Percentiles rank a stretch among this genome's conserved stretches.
phyloP scores from a whole-genome alignment of 441 rosid species.

The Pelargonium fulgidum region DNA sequence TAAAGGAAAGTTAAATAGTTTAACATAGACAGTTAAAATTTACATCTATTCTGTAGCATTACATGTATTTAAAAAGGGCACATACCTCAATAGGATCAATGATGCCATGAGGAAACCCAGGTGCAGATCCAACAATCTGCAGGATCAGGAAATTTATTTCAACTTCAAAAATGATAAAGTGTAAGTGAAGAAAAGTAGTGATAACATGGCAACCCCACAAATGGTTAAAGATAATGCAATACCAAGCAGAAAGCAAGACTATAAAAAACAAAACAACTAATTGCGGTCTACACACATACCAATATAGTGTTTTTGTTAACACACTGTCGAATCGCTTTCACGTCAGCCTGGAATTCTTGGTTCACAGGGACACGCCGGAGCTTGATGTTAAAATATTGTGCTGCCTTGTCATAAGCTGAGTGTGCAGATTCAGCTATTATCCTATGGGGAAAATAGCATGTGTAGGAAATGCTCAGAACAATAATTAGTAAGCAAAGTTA shows the following conservation, averaged over 20 bases:
- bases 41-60: slow-evolving; percentile 6
- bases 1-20: background rate
- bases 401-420: slow-evolving; percentile 96
- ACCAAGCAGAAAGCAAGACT: background rate
- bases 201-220: slow-evolving; percentile 10
- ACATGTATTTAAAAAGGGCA: slow-evolving; percentile 5
- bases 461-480: slow-evolving; percentile 14
- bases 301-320: slow-evolving; percentile 74
- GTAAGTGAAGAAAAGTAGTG: slow-evolving; percentile 14
- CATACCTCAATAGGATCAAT: slow-evolving; percentile 91
- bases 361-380: slow-evolving; percentile 84
- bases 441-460: slow-evolving; percentile 39
- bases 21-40: slow-evolving; percentile 9
- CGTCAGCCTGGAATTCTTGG: slow-evolving; percentile 79
- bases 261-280: background rate
- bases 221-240: background rate
- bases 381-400: slow-evolving; percentile 90
- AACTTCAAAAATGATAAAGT: slow-evolving; percentile 12
- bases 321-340: slow-evolving; percentile 50
- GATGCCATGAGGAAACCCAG: slow-evolving; percentile 97
- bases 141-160: slow-evolving; percentile 23
- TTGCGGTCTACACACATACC: slow-evolving; percentile 38
- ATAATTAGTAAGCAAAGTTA: slow-evolving; percentile 8
- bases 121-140: slow-evolving; percentile 98
- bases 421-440: slow-evolving; percentile 93